Evolutionary conservation across 1,284 basidiomycete genomes (phyloP), one percentile per base, ranked within the genome.

Genomic region (Somion occarium): DNA sequence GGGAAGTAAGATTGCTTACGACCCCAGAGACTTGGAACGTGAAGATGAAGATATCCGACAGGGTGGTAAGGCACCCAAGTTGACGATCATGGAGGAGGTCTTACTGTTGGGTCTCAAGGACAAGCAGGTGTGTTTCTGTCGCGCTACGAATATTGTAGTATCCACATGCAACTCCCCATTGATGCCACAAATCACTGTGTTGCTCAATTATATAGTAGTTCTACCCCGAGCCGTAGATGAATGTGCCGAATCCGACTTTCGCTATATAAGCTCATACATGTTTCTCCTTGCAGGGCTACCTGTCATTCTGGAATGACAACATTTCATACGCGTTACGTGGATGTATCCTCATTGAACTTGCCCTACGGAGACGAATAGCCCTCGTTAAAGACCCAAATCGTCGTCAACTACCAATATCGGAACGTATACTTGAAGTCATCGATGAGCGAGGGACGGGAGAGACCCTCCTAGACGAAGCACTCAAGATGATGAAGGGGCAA

Each of bases 231-330:
- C n/a, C n/a, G n/a, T n/a, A n/a, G n/a, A n/a, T n/a, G n/a, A n/a
- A n/a, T n/a, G n/a, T n/a, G n/a, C n/a, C n/a, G n/a, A n/a, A n/a
- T n/a, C n/a, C n/a, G n/a, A n/a, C n/a, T n/a, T n/a, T n/a, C n/a
- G n/a, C n/a, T n/a, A n/a, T n/a, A n/a, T n/a, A n/a, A n/a, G n/a
- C n/a, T n/a, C n/a, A n/a, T n/a, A n/a, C n/a, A n/a, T n/a, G n/a
- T n/a, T n/a, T n/a, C 15, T 15, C 30, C 30, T 15, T 47, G 18
- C 48, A 93, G 88, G 93, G 92, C 39, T 95, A 95, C 67, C 82
- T 96, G 18, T 94, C 92, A 1, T 96, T 97, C 68, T 96, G 92
- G 93, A 98, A 98, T 69, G 94, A 98, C 74, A 97, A 96, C 71
- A 98, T 97, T 59, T 96, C 93, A 0, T 98, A 98, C 69, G 93